Evolutionary conservation across 1,139 yeast species (phyloP), one percentile per base, ranked within the genome.

Genomic region (Pichia sp.): DNA sequence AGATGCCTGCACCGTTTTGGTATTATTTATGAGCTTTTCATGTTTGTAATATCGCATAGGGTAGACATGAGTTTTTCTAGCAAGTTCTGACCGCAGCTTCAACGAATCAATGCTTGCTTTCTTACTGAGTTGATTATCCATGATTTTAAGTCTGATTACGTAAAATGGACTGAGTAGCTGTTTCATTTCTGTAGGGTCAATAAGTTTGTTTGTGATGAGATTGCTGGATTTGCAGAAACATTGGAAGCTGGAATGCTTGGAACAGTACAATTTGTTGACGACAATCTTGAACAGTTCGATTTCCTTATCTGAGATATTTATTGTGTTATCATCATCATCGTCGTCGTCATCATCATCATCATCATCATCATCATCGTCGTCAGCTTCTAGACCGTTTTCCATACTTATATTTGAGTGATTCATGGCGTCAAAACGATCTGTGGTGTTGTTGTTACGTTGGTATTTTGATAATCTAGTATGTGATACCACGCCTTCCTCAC

Each of bases 211-310:
- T 31, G 33, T 31, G 10, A 31, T 10, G 7, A 31, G 36, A 9
- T 42, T 39, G 27, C 37, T 34, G 3, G 51, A 40, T n/a, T 44
- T 40, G 37, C 55, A 52, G 28, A 49, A 47, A 44, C 61, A 57
- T 40, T 52, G 57, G 42, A 56, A 50, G 32, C 52, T 43, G 29
- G 55, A 55, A 40, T 59, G 62, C 32, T 52, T 53, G 5, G 61
- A 56, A 47, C 60, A 58, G 29, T 48, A 42, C 4, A 57, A 44
- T 33, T 51, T 46, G 31, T 49, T 37, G 5, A 50, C 47, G 3
- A 47, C 46, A 27, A 58, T 52, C 33, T 49, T 52, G 46, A 58
- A 58, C 55, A 55, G 50, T 32, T 51, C 51, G n/a, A 54, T 34
- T 31, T 52, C 57, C n/a, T 49, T 40, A 32, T 45, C 48, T 1